phyloP scores from a whole-genome alignment of 1,139 yeast species.

The Trichomonascaceae sp. region DNA sequence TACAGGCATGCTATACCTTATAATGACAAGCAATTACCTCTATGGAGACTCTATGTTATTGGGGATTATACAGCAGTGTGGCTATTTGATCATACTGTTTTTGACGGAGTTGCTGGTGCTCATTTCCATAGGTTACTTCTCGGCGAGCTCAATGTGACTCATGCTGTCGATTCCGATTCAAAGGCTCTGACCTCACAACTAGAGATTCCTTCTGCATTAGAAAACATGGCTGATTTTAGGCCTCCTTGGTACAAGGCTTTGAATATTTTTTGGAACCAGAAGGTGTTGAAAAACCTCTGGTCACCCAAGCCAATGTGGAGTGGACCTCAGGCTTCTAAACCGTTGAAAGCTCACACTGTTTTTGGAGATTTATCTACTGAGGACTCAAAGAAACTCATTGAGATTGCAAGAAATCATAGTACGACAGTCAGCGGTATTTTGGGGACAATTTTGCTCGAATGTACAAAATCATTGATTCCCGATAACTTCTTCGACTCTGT shows the following conservation, averaged over 20 bases:
- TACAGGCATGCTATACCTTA: slow-evolving; percentile 10
- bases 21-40: slow-evolving; percentile 13
- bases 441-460: slow-evolving; percentile 8
- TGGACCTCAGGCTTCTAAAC: slow-evolving; percentile 9
- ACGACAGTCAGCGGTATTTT: slow-evolving; percentile 13
- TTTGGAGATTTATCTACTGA: slow-evolving; percentile 12
- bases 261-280: not conserved
- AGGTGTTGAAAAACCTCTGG: slow-evolving; percentile 4
- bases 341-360: slow-evolving; percentile 14
- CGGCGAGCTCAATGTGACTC: slow-evolving; percentile 7
- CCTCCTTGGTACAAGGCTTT: slow-evolving; percentile 13
- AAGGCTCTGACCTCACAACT: slow-evolving; percentile 3
- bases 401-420: slow-evolving; percentile 8
- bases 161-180: not conserved
- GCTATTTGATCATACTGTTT: slow-evolving; percentile 21
- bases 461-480: not conserved
- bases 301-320: slow-evolving; percentile 11
- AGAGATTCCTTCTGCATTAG: slow-evolving; percentile 12
- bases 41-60: slow-evolving; percentile 20
- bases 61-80: slow-evolving; percentile 14
- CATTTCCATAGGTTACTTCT: slow-evolving; percentile 19
- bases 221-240: slow-evolving; percentile 13
- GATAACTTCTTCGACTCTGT: not conserved
- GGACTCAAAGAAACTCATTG: slow-evolving; percentile 9
- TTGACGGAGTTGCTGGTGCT: slow-evolving; percentile 23